Evolutionary conservation across 75 land plant genomes (phyloP), one percentile per base, ranked within the genome.

Genomic region (Isoetes taiwanensis): DNA sequence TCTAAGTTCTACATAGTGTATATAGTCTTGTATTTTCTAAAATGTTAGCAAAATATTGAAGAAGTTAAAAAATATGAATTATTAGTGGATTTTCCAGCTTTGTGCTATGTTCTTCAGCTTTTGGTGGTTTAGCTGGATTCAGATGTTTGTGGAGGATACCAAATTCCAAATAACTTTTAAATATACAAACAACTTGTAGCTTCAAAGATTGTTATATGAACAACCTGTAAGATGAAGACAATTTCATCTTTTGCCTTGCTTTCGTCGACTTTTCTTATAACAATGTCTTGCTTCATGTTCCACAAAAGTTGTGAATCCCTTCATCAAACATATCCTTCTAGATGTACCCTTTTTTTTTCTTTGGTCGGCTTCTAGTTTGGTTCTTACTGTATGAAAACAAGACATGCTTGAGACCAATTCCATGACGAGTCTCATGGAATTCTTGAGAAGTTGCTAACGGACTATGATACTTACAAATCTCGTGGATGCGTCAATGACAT

Each of bases 131-230:
- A 34, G 88, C 93, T 30, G 32, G 72, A 0, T 54, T 78, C 61
- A 88, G 93, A 78, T 83, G 88, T 86, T 86, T 66, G 93, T 87
- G 23, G 88, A 83, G 25, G 57, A 65, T 19, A 83, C 84, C 5
- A 0, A 28, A 6, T 83, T 88, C 10, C 93, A 86, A 67, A 79
- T 80, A 60, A 86, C 93, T 19, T 77, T 86, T 1, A 86, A 86
- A 52, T 86, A 84, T 84, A 87, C 0, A 39, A 68, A 1, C 30
- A 73, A 32, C 43, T 78, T 41, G 57, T 76, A 34, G 84, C 88
- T 4, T 72, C 93, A 10, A 86, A 80, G 48, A 71, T 86, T 71
- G 93, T 88, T 27, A 74, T 86, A 0, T 86, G 93, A 88, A 83
- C 93, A 8, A 86, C n/a, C 86, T 64, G 93, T 86, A 77, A 52